Percentiles rank a stretch among this genome's conserved stretches.
Evolutionary conservation across 2,329 filamentous ascomycete genomes (phyloP).

Genomic region (Xylaria sp.): DNA sequence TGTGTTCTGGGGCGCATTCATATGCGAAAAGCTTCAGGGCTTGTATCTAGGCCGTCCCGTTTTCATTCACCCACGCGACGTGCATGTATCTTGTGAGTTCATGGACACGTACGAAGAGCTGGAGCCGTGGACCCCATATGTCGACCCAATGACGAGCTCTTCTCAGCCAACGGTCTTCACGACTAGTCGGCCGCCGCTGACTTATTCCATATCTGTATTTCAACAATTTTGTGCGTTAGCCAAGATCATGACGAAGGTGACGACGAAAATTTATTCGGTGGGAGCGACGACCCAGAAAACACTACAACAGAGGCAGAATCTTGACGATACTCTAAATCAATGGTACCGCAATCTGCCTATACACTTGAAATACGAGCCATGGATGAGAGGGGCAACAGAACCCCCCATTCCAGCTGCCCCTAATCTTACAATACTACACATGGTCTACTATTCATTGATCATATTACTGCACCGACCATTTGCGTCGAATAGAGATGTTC

Average conservation of each 20-base stretch:
- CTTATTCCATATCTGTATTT: slow-evolving; percentile 3
- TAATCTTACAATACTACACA: neutral
- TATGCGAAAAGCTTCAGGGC: slow-evolving; percentile 1
- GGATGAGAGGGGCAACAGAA: neutral
- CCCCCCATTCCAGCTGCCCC: neutral
- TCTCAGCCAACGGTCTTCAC: neutral
- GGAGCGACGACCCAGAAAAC: neutral
- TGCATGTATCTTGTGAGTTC: neutral
- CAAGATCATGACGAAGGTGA: neutral
- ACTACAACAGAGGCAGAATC: neutral
- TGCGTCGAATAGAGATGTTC: neutral
- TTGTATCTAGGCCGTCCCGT: neutral
- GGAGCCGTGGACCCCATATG: neutral
- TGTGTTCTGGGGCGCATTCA: neutral
- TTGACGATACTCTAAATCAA: neutral
- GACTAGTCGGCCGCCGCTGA: neutral
- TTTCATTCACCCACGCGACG: neutral
- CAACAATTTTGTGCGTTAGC: neutral
- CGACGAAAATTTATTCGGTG: neutral
- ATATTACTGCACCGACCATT: neutral
- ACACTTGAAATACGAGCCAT: neutral
- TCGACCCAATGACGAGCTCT: neutral
- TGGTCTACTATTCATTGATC: neutral
- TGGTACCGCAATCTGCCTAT: neutral
- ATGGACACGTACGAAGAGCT: neutral